Conservation (phyloP, 352 stramenopile genomes). For the Globisporangium spiculum region DNA sequence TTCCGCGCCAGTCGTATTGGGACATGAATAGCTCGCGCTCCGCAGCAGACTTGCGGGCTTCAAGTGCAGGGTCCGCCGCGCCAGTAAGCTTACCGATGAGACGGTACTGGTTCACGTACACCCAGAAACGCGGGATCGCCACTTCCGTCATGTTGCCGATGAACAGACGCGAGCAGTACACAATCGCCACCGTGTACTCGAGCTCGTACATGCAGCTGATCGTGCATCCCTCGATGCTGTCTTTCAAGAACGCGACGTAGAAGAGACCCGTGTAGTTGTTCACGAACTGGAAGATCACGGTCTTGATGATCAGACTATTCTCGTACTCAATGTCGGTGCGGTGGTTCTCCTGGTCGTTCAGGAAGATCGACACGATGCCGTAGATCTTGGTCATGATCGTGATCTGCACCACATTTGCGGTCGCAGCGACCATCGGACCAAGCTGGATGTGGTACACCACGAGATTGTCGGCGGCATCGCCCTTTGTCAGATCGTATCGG, state of each 20-base stretch:
- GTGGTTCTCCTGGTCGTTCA: slow-evolving; percentile 95
- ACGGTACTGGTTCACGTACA: slow-evolving; percentile 66
- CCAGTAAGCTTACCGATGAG: slow-evolving; percentile 53
- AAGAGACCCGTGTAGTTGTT: slow-evolving; percentile 95
- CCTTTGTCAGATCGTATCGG: slow-evolving; percentile 70
- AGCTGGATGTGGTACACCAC: slow-evolving; percentile 63
- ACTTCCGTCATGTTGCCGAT: slow-evolving; percentile 80
- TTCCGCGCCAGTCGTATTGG: slow-evolving; percentile 80
- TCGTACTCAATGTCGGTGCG: slow-evolving; percentile 86
- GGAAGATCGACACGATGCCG: slow-evolving; percentile 76
- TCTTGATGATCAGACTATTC: slow-evolving; percentile 93
- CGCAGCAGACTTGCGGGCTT: slow-evolving; percentile 37
- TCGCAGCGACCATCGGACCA: slow-evolving; percentile 64
- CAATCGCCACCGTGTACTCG: slow-evolving; percentile 87
- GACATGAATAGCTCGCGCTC: slow-evolving; percentile 78
- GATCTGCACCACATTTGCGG: slow-evolving; percentile 79
- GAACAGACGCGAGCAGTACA: slow-evolving; percentile 89
- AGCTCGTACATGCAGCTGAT: slow-evolving; percentile 88
- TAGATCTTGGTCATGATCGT: slow-evolving; percentile 93
- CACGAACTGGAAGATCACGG: slow-evolving; percentile 95
- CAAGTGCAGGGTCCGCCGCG: slow-evolving; percentile 23
- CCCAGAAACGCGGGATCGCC: slow-evolving; percentile 67
- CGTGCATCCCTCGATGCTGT: slow-evolving; percentile 64
- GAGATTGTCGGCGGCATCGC: slow-evolving; percentile 50
- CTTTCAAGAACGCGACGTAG: slow-evolving; percentile 93